Evolutionary conservation across 805 yeast genomes (phyloP).

Genomic region (Candida stauntonica): DNA sequence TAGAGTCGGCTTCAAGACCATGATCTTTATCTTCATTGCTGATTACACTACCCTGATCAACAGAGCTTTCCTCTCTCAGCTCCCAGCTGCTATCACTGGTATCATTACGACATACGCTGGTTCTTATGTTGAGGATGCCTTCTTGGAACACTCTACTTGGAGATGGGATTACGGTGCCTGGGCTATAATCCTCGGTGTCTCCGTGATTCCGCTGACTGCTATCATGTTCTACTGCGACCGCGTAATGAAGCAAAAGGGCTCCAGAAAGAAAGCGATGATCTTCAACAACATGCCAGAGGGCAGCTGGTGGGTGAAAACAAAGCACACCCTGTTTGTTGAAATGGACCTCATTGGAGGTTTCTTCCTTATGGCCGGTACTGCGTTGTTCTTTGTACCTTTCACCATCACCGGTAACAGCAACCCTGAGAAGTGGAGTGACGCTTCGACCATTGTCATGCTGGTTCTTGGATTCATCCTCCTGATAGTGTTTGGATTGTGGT

Average conservation of each 20-base stretch:
- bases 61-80: slow-evolving; percentile 33
- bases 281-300: slow-evolving; percentile 17
- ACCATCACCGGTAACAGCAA: slow-evolving; percentile 25
- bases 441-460: slow-evolving; percentile 22
- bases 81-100: slow-evolving; percentile 31
- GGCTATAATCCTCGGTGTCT: slow-evolving; percentile 32
- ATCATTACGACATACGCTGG: slow-evolving; percentile 27
- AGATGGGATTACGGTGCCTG: slow-evolving; percentile 46
- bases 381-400: slow-evolving; percentile 27
- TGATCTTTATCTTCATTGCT: slow-evolving; percentile 33
- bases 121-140: slow-evolving; percentile 25
- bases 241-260: slow-evolving; percentile 13
- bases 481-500: slow-evolving; percentile 20
- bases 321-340: slow-evolving; percentile 15
- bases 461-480: slow-evolving; percentile 24
- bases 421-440: slow-evolving; percentile 22
- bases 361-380: slow-evolving; percentile 21
- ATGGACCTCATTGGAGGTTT: slow-evolving; percentile 25
- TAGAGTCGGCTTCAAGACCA: slow-evolving; percentile 31
- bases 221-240: slow-evolving; percentile 23
- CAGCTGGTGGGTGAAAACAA: slow-evolving; percentile 9
- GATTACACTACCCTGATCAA: slow-evolving; percentile 34
- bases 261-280: slow-evolving; percentile 9
- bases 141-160: slow-evolving; percentile 36
- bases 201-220: slow-evolving; percentile 18